Conservation (phyloP, 345 rosid species). For the Salix dunnii region DNA sequence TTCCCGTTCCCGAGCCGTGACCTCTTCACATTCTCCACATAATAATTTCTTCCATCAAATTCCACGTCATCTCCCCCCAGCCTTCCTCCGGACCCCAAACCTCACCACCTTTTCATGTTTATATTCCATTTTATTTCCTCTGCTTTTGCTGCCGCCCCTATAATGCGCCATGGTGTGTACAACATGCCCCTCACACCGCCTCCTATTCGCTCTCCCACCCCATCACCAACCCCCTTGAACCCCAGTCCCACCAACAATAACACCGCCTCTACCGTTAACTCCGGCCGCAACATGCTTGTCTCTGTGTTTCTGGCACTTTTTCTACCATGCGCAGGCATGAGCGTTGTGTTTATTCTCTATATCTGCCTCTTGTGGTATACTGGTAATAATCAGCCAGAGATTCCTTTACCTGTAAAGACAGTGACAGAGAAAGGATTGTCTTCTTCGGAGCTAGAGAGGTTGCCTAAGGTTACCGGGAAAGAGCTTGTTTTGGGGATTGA, state of each 20-base stretch:
- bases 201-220: conserved; percentile 11
- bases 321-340: conserved; percentile 68
- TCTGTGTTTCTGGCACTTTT: conserved; percentile 62
- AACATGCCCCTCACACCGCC: conserved; percentile 20
- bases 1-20: not conserved
- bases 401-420: conserved; percentile 26
- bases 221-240: conserved; percentile 15
- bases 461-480: conserved; percentile 63
- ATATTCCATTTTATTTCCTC: not conserved
- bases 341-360: conserved; percentile 52
- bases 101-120: not conserved
- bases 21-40: not conserved
- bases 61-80: conserved; percentile 1
- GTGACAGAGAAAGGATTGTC: conserved; percentile 47
- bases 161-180: conserved; percentile 22
- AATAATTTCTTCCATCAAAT: not conserved
- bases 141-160: not conserved
- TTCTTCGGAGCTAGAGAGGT: conserved; percentile 49
- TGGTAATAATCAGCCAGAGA: conserved; percentile 14
- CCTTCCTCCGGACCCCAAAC: not conserved
- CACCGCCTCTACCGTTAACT: not conserved
- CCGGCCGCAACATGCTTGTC: conserved; percentile 36
- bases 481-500: conserved; percentile 61
- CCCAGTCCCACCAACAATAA: not conserved
- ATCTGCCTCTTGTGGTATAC: conserved; percentile 55